Conservation (phyloP, 208 protist genomes). For the Leishmania gerbilli region DNA sequence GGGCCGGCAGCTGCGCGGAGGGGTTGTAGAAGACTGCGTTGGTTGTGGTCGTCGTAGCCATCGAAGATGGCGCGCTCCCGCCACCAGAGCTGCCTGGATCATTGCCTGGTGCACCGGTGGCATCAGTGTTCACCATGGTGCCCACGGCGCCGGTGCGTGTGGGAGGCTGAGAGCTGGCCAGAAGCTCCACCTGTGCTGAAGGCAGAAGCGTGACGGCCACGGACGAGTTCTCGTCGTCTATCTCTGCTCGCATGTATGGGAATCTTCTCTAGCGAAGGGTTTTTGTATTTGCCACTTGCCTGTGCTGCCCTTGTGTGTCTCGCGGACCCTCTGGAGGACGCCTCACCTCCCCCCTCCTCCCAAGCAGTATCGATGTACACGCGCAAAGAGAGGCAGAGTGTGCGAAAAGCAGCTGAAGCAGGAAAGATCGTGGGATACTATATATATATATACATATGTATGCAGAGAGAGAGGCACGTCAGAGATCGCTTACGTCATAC, state of each 20-base stretch:
- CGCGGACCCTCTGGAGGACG: neutral
- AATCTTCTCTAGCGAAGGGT: neutral
- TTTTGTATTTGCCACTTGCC: too few relatives aligned
- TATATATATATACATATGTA: too few relatives aligned
- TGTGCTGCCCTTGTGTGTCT: neutral
- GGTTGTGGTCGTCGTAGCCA: neutral
- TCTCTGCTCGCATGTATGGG: slow-evolving; percentile 2
- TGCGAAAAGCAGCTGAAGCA: neutral
- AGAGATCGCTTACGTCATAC: slow-evolving; percentile 8
- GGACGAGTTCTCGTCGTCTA: slow-evolving; percentile 26
- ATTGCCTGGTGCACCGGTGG: neutral
- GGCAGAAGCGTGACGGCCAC: slow-evolving; percentile 18
- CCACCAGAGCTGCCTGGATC: neutral
- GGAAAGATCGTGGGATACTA: neutral
- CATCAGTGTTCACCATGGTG: neutral
- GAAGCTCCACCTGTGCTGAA: slow-evolving; percentile 1
- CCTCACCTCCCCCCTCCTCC: neutral
- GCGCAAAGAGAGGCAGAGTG: neutral
- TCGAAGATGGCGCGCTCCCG: slow-evolving; percentile 1
- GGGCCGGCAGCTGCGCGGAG: slow-evolving; percentile 3
- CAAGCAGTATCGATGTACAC: neutral
- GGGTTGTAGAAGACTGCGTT: slow-evolving; percentile 3
- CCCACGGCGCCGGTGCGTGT: neutral
- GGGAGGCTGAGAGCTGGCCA: neutral
- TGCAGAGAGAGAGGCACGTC: neutral